Base-by-base conservation (phyloP, 345 rosid species). In the Brassica carinata region DNA sequence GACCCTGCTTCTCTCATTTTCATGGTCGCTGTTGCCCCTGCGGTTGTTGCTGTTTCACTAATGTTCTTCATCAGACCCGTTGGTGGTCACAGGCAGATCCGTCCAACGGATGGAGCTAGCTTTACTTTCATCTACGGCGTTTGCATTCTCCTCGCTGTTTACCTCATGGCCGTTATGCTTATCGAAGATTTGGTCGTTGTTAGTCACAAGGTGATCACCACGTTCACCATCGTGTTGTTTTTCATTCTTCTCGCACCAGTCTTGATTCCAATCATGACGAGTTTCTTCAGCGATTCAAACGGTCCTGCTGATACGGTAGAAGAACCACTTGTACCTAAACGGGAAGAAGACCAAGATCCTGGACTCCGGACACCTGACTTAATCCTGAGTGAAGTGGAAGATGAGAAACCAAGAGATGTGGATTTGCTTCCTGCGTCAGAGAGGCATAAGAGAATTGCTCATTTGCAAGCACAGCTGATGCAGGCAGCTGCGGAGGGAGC, bases 21-120 rank as follows among this genome's bases (percentile, higher is more conserved):
- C 87, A 94, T 96, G 99, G 94, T 94, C 62, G 98, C 98, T 0
- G 99, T 94, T 67, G 97, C 88, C 5, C 99, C 99, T 19, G 88
- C 92, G 14, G 90, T 92, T 88, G 90, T 94, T 13, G 88, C 85
- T 55, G 78, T 90, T 80, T 80, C 85, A 29, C 79, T 92, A 23
- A 96, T 96, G 99, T 96, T 91, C 83, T 67, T 91, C 26, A 84
- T 96, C 77, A 89, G 98, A 82, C 99, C 98, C 9, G 99, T 92
- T 34, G 92, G 92, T 81, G 99, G 99, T 76, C 98, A 94, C 78
- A 88, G 90, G 76, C 99, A 96, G 80, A 73, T 89, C 5, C 89
- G 91, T 59, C 81, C 89, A 5, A 85, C 94, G 0, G 98, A 96
- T 77, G 89, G 84, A 62, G 74, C 81, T 5, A 90, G 97, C 83